phyloP scores from a whole-genome alignment of 2,329 filamentous ascomycete species.

The Neopestalotiopsis rosae region DNA sequence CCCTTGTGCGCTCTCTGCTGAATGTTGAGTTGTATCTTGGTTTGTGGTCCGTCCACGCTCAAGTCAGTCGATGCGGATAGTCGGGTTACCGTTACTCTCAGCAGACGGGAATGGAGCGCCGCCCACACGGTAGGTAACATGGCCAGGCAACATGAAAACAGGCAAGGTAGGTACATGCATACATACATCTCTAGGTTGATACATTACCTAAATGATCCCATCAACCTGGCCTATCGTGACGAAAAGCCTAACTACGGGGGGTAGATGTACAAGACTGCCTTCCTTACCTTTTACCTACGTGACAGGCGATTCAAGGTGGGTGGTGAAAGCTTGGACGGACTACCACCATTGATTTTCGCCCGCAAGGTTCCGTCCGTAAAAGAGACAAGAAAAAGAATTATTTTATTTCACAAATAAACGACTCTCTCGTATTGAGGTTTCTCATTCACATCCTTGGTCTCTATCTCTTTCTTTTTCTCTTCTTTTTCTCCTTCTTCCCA shows the following conservation, averaged over 20 bases:
- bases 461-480: not conserved
- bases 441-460: not conserved
- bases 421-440: not conserved
- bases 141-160: not conserved
- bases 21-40: not conserved
- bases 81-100: slow-evolving; percentile 1
- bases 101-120: not conserved
- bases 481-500: not conserved
- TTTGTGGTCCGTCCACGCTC: not conserved
- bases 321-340: not conserved
- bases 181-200: not conserved
- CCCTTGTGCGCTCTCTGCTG: not conserved
- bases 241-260: too few species aligned
- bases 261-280: not conserved
- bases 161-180: not conserved
- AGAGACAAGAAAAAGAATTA: not conserved
- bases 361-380: not conserved
- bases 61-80: not conserved
- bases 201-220: too few species aligned
- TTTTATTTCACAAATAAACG: not conserved
- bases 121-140: slow-evolving; percentile 1
- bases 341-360: not conserved
- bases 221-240: too few species aligned
- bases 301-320: not conserved
- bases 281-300: not conserved